Evolutionary conservation across 2,329 filamentous ascomycete species (phyloP).

Genomic region (Aspergillus thermomutatus): DNA sequence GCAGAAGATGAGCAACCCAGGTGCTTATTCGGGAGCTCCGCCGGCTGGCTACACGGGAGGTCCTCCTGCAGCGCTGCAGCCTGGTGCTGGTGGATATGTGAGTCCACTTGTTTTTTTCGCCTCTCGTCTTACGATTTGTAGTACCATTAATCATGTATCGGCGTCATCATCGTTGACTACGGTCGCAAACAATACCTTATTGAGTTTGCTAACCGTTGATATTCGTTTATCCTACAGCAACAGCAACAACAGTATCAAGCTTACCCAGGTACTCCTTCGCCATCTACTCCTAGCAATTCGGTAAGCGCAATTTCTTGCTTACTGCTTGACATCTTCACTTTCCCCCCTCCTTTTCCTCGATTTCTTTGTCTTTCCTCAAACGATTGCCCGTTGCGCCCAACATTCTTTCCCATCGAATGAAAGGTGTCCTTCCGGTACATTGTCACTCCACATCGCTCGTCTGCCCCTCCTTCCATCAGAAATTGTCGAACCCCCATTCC

Average conservation of each 20-base stretch:
- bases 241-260: constrained; percentile 47
- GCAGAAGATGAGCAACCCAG: constrained; percentile 17
- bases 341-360: constrained; percentile 1
- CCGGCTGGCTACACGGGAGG: constrained; percentile 37
- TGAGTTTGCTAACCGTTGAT: not conserved
- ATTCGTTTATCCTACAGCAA: not conserved
- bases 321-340: constrained; percentile 2
- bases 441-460: constrained; percentile 6
- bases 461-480: constrained; percentile 1
- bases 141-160: not conserved
- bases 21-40: constrained; percentile 33
- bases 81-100: constrained; percentile 50
- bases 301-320: constrained; percentile 30
- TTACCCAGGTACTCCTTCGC: constrained; percentile 44
- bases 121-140: constrained; percentile 1
- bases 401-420: constrained; percentile 12
- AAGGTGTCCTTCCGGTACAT: constrained; percentile 1
- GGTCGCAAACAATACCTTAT: not conserved
- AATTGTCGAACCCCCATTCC: constrained; percentile 4
- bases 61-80: constrained; percentile 35
- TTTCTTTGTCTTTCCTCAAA: constrained; percentile 4
- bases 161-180: constrained; percentile 17
- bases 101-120: constrained; percentile 32
- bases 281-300: constrained; percentile 28
- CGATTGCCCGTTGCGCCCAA: not conserved